Evolutionary conservation across 192 early-diverging fungal species (phyloP).

Genomic region (Dissophora globulifera): DNA sequence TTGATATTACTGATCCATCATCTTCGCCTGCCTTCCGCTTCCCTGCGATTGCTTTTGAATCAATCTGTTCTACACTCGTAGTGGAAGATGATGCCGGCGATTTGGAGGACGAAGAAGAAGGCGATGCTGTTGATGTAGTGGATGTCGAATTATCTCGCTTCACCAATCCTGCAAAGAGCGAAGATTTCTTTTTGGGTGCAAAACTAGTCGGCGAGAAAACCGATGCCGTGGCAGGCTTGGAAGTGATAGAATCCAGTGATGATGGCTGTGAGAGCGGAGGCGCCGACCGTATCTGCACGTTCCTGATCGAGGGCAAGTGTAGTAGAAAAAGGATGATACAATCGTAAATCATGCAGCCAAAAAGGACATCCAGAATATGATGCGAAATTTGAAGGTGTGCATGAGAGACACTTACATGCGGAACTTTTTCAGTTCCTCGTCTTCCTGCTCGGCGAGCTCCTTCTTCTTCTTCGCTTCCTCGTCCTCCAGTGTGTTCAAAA

Average conservation of each 20-base stretch:
- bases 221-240: background rate
- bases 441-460: conserved; percentile 55
- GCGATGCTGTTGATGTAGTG: background rate
- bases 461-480: conserved; percentile 57
- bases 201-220: background rate
- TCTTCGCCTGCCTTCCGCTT: conserved; percentile 26
- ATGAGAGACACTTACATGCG: conserved; percentile 58
- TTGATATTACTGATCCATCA: background rate
- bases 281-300: conserved; percentile 11
- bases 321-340: no score
- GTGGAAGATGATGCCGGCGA: background rate
- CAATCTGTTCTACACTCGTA: background rate
- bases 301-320: conserved; percentile 3
- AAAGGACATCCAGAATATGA: no score
- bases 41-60: background rate
- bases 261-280: conserved; percentile 1
- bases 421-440: conserved; percentile 58
- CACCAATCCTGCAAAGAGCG: conserved; percentile 37
- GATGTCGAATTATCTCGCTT: conserved; percentile 14
- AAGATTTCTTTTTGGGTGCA: conserved; percentile 11
- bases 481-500: conserved; percentile 67
- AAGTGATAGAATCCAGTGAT: background rate
- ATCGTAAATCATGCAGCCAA: no score
- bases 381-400: no score
- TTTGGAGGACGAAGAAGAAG: background rate